phyloP scores from a whole-genome alignment of 2,329 filamentous ascomycete genomes.

The Aspergillus udagawae region DNA sequence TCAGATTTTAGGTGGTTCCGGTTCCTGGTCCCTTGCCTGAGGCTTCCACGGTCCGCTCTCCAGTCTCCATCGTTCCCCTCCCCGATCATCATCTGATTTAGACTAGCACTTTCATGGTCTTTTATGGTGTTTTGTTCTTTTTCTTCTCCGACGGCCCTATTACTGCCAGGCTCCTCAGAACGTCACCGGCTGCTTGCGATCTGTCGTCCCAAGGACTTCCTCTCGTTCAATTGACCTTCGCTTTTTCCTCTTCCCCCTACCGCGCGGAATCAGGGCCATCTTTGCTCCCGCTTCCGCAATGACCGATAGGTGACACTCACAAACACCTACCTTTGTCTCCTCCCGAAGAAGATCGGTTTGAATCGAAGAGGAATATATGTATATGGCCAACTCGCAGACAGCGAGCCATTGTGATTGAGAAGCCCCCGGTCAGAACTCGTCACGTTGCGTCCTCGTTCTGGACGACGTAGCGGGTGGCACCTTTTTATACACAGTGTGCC shows the following conservation, averaged over 20 bases:
- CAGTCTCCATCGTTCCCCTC: background rate
- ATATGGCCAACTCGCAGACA: background rate
- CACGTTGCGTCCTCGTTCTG: background rate
- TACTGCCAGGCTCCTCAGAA: background rate
- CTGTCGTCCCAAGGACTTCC: too few relatives aligned
- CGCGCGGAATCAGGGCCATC: background rate
- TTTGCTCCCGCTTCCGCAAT: constrained; percentile 9
- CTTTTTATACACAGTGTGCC: background rate
- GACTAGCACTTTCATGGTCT: background rate
- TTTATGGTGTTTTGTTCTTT: background rate
- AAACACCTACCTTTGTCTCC: background rate
- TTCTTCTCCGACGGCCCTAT: background rate
- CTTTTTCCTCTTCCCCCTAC: constrained; percentile 4
- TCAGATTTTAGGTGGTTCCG: background rate
- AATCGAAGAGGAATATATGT: background rate
- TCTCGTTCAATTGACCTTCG: constrained; percentile 3
- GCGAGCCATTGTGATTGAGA: background rate
- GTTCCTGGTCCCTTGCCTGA: background rate
- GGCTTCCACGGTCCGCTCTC: background rate
- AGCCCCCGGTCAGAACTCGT: background rate
- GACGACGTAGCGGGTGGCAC: background rate
- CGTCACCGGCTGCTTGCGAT: too few relatives aligned
- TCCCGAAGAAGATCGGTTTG: background rate
- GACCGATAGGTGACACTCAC: constrained; percentile 12
- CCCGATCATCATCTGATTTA: background rate